Evolutionary conservation across 164 flowering plant genomes (phyloP).

Genomic region (Berberis thunbergii): DNA sequence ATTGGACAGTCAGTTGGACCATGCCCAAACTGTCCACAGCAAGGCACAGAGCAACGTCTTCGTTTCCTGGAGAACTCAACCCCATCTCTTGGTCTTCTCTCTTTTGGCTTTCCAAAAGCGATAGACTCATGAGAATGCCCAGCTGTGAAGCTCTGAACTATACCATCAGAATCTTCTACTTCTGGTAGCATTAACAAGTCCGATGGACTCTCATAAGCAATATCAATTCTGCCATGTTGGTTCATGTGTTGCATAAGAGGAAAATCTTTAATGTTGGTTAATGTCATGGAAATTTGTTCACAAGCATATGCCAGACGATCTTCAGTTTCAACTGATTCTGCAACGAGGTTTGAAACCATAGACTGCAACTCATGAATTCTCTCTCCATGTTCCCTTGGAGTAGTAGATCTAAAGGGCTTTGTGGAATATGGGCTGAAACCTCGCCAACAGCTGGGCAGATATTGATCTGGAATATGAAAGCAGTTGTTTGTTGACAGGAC

Average conservation of each 20-base stretch:
- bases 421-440: conserved; percentile 18
- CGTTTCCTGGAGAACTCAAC: conserved; percentile 39
- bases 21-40: conserved; percentile 64
- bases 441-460: conserved; percentile 64
- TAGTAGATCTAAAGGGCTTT: conserved; percentile 14
- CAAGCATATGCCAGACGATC: conserved; percentile 57
- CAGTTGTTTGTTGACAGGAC: conserved; percentile 73
- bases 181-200: conserved; percentile 52
- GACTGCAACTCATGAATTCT: conserved; percentile 48
- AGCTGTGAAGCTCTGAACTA: conserved; percentile 35
- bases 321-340: conserved; percentile 52
- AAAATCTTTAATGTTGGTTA: conserved; percentile 47
- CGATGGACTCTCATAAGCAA: conserved; percentile 39
- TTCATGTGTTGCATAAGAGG: conserved; percentile 18
- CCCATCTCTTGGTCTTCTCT: conserved; percentile 39
- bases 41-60: conserved; percentile 45
- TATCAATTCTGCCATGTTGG: conserved; percentile 20
- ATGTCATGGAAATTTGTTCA: conserved; percentile 36
- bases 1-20: conserved; percentile 54
- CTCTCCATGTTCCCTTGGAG: conserved; percentile 25
- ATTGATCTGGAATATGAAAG: conserved; percentile 69
- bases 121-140: conserved; percentile 36
- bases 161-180: conserved; percentile 58
- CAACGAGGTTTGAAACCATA: conserved; percentile 49
- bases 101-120: conserved; percentile 43